Evolutionary conservation across 352 stramenopile genomes (phyloP).

Genomic region (Stramenopiles sp.): DNA sequence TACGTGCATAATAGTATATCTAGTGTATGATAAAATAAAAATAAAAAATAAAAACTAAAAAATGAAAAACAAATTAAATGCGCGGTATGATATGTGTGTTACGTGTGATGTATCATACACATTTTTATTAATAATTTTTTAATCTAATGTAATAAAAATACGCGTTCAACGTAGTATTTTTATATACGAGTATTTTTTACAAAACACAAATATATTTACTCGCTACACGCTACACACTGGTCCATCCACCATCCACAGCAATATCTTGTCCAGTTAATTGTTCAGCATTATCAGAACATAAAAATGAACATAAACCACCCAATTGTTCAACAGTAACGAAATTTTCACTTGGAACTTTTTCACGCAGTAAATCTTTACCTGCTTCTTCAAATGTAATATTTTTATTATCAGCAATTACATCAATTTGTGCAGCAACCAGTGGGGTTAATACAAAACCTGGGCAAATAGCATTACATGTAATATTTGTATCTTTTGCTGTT

Average conservation of each 20-base stretch:
- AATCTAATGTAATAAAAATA: too few species aligned
- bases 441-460: conserved; percentile 48
- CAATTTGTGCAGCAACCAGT: conserved; percentile 21
- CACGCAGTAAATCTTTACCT: conserved; percentile 14
- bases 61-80: too few species aligned
- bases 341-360: conserved; percentile 17
- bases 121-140: too few species aligned
- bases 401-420: conserved; percentile 10
- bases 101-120: too few species aligned
- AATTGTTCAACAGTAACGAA: conserved; percentile 21
- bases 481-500: conserved; percentile 29
- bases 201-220: too few species aligned
- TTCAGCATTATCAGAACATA: conserved; percentile 13
- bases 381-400: conserved; percentile 18
- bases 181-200: too few species aligned
- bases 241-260: conserved; percentile 22
- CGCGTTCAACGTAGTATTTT: too few species aligned
- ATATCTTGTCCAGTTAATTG: conserved; percentile 14
- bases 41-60: too few species aligned
- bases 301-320: conserved; percentile 14
- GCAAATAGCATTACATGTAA: conserved; percentile 57
- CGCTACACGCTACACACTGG: background rate
- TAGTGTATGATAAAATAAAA: too few species aligned
- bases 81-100: too few species aligned
- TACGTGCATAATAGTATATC: too few species aligned